Conservation (phyloP, 768 basidiomycete species). For the Mycena rosella region DNA sequence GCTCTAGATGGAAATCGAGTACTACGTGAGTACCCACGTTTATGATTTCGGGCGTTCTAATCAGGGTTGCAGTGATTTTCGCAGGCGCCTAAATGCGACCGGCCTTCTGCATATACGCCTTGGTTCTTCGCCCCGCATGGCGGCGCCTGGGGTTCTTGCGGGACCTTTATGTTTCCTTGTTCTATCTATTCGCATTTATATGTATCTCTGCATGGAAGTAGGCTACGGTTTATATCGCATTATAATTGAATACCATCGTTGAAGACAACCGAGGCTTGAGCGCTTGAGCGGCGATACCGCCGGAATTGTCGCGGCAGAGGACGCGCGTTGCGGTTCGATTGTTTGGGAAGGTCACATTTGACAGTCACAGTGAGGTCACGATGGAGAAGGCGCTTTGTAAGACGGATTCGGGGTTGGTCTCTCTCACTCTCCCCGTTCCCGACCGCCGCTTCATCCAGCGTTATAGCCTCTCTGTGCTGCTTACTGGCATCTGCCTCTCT, state of each 20-base stretch:
- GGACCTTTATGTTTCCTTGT: neutral
- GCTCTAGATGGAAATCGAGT: conserved; percentile 91
- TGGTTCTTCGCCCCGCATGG: neutral
- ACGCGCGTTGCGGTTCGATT: conserved; percentile 2
- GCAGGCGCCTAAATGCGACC: conserved; percentile 18
- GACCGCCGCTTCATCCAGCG: conserved; percentile 5
- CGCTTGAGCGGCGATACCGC: too few relatives aligned
- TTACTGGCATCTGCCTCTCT: neutral
- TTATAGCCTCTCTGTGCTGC: too few relatives aligned
- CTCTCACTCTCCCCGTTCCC: conserved; percentile 15
- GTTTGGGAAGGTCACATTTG: neutral
- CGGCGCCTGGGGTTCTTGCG: conserved; percentile 12
- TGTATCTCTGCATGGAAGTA: conserved; percentile 22
- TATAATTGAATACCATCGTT: conserved; percentile 15
- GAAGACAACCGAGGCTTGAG: too few relatives aligned
- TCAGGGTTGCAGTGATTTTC: conserved; percentile 28
- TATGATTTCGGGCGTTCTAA: conserved; percentile 24
- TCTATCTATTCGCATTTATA: conserved; percentile 32
- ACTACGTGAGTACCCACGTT: conserved; percentile 75
- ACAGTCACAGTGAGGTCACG: conserved; percentile 6
- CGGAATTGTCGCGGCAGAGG: neutral
- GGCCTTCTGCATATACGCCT: conserved; percentile 19
- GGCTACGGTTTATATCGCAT: conserved; percentile 3
- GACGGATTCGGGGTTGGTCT: conserved; percentile 7
- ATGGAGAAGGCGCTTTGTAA: conserved; percentile 25